Conservation (phyloP, 108 stramenopile species). For the Skeletonema grethae region DNA sequence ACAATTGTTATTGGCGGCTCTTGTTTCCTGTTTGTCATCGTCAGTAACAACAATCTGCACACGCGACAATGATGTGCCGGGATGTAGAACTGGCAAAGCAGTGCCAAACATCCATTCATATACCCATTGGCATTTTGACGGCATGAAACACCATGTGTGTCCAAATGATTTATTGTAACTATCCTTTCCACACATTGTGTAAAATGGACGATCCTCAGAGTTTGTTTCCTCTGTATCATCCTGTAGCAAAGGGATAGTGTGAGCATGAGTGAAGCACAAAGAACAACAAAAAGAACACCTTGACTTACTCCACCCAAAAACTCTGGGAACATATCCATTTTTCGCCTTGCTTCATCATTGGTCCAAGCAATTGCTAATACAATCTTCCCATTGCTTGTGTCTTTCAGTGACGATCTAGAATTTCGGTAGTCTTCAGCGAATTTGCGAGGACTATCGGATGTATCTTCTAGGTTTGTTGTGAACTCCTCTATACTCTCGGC, state of each 20-base stretch:
- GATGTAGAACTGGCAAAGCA: background rate
- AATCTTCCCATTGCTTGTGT: background rate
- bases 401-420: background rate
- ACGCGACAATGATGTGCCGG: background rate
- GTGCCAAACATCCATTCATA: background rate
- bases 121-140: background rate
- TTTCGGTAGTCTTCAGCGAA: background rate
- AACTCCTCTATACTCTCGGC: background rate
- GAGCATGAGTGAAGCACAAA: no score
- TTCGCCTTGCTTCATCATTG: background rate
- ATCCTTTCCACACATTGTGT: background rate
- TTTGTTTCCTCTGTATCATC: background rate
- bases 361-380: background rate
- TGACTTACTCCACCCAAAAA: no score
- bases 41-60: background rate
- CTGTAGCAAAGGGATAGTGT: no score
- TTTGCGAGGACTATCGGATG: background rate
- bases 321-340: constrained; percentile 3
- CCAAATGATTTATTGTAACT: background rate
- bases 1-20: background rate
- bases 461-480: background rate
- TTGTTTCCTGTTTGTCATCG: background rate
- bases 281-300: no score
- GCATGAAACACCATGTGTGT: constrained; percentile 12
- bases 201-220: background rate